Conservation (phyloP, 352 stramenopile species). For the Pythium dissimile region DNA sequence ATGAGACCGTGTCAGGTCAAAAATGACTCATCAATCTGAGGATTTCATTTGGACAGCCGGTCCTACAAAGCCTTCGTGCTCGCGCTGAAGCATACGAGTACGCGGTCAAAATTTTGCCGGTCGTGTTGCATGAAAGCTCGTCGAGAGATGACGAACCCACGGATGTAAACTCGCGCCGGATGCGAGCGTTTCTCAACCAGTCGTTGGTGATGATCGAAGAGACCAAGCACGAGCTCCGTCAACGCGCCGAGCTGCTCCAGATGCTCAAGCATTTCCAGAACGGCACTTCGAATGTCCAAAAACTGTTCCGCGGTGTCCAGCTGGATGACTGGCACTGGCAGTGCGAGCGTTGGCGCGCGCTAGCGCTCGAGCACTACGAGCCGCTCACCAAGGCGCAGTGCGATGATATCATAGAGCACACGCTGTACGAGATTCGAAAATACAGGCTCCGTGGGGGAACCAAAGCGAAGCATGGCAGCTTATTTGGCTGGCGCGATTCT, state of each 20-base stretch:
- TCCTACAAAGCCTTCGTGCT: not conserved
- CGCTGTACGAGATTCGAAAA: not conserved
- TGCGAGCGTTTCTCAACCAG: not conserved
- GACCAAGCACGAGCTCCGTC: not conserved
- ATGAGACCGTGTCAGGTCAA: too few species aligned
- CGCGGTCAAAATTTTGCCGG: not conserved
- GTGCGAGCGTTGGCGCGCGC: slow-evolving; percentile 6
- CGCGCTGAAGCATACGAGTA: not conserved
- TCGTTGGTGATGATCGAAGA: not conserved
- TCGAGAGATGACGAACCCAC: not conserved
- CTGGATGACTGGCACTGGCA: slow-evolving; percentile 7
- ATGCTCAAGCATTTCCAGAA: not conserved
- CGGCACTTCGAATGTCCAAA: not conserved
- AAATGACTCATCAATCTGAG: not conserved
- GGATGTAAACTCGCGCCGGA: not conserved
- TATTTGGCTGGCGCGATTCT: slow-evolving; percentile 1
- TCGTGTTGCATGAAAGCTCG: not conserved
- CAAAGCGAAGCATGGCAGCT: not conserved
- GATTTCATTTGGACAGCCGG: not conserved
- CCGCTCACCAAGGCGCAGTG: not conserved
- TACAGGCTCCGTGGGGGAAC: not conserved
- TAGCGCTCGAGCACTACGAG: slow-evolving; percentile 1
- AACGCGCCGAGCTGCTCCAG: not conserved
- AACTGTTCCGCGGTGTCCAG: not conserved
- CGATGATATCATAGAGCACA: not conserved